Evolutionary conservation across 2,329 filamentous ascomycete species (phyloP).

Genomic region (Aspergillus phoenicis): DNA sequence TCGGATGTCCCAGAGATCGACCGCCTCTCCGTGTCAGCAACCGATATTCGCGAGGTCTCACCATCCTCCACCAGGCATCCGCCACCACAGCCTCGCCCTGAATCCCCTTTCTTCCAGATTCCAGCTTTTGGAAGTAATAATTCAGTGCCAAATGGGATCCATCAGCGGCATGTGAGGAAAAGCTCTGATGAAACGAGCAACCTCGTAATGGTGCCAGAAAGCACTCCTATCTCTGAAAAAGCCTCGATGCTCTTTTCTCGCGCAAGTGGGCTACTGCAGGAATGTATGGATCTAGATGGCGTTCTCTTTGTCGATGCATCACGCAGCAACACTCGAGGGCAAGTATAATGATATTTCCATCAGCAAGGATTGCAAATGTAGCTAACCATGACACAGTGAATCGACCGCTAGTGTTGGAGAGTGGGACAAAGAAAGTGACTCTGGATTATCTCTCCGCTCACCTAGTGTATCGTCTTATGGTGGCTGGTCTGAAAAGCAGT

Average conservation of each 20-base stretch:
- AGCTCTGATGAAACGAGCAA: constrained; percentile 15
- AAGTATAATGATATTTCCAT: not conserved
- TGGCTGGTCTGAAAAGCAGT: constrained; percentile 17
- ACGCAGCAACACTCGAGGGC: constrained; percentile 26
- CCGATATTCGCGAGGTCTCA: not conserved
- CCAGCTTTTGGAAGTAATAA: not conserved
- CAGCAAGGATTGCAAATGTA: not conserved
- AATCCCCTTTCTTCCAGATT: constrained; percentile 10
- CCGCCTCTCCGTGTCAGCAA: constrained; percentile 4
- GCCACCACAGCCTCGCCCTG: not conserved
- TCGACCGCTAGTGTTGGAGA: constrained; percentile 18
- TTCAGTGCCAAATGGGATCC: not conserved
- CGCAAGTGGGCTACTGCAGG: constrained; percentile 46
- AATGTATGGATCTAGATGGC: constrained; percentile 45
- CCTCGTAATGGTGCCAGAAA: constrained; percentile 18
- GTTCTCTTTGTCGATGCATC: constrained; percentile 31
- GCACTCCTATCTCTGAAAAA: constrained; percentile 10
- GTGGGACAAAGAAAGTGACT: constrained; percentile 15
- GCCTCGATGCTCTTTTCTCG: constrained; percentile 41
- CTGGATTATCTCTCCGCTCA: constrained; percentile 9
- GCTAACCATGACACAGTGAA: constrained; percentile 11
- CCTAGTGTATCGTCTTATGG: constrained; percentile 14
- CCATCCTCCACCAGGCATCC: not conserved
- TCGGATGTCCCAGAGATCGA: constrained; percentile 7
- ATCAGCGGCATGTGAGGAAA: constrained; percentile 15